Evolutionary conservation across 2,329 filamentous ascomycete genomes (phyloP), one percentile per base, ranked within the genome.

Genomic region (Sporothrix schenckii): DNA sequence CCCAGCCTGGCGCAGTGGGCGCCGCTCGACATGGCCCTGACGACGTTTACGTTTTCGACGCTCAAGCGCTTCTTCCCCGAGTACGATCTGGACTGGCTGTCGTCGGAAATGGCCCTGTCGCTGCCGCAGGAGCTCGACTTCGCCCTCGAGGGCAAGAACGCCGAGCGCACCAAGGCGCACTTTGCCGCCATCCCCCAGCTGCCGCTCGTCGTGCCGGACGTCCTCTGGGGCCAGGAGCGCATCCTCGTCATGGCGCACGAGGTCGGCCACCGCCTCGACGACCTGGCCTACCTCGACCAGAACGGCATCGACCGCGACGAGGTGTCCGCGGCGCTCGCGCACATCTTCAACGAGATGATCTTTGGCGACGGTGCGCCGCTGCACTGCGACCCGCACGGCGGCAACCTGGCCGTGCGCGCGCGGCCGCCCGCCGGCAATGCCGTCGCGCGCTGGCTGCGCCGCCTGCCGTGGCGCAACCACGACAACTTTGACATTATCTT

Each of bases 271-370:
- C 90, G 95, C 24, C 91, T 93, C 2, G 95, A 99, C 78, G 94
- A 99, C 77, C 86, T 98, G 1, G 88, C 88, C 19, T 98, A 92
- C 77, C 84, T 99, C 3, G 95, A 98, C 79, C 83, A 85, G 7
- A 91, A 96, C 78, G 87, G 88, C 71, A 99, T 99, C 77, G 93
- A 97, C 79, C 89, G 95, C 24, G 95, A 98, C 77, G 94, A 98
- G 80, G 95, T 99, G 5, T 97, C 94, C 0, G 94, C 94, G 1
- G 91, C 93, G 0, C 84, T 99, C 4, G 91, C 95, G 0, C 89
- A 90, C 71, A 93, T 99, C 71, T 99, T 99, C 86, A 99, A 99
- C 83, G 94, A 98, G 79, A 99, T 99, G 95, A 97, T 99, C 75
- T 99, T 99, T 75, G 94, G 94, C 65, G 87, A 90, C 68, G 87